Conservation (phyloP, 108 stramenopile genomes). For the Skeletonema potamos region DNA sequence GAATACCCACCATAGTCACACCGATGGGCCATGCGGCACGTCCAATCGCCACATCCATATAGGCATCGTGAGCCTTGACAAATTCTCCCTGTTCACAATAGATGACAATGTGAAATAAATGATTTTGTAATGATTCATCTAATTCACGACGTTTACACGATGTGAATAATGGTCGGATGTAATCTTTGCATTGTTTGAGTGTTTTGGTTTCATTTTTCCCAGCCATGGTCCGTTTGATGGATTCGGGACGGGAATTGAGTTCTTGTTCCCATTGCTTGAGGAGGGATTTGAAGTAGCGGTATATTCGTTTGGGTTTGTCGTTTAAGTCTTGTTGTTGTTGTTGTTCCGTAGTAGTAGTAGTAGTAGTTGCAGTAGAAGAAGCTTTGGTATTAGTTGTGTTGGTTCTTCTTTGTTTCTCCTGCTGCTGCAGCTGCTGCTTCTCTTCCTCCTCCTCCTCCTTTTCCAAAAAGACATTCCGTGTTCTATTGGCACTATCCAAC, state of each 20-base stretch:
- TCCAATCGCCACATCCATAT: slow-evolving; percentile 94
- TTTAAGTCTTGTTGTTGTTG: slow-evolving; percentile 7
- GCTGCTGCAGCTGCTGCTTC: slow-evolving; percentile 3
- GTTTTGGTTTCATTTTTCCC: slow-evolving; percentile 92
- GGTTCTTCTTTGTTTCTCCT: too few species aligned
- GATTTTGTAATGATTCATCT: slow-evolving; percentile 52
- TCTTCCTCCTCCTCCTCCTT: slow-evolving; percentile 27
- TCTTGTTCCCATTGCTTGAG: slow-evolving; percentile 90
- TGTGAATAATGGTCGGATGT: slow-evolving; percentile 92
- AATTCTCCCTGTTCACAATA: slow-evolving; percentile 92
- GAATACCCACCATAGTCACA: slow-evolving; percentile 98
- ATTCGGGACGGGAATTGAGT: slow-evolving; percentile 66
- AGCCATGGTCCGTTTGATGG: slow-evolving; percentile 54
- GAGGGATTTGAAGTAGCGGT: slow-evolving; percentile 82
- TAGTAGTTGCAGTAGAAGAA: neutral
- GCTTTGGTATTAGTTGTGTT: slow-evolving; percentile 9
- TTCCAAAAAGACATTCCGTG: slow-evolving; percentile 81
- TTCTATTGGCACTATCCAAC: slow-evolving; percentile 72
- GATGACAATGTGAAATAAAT: slow-evolving; percentile 84
- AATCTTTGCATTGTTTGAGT: slow-evolving; percentile 94
- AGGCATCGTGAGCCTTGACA: slow-evolving; percentile 92
- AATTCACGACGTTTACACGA: slow-evolving; percentile 65
- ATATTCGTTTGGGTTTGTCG: slow-evolving; percentile 71
- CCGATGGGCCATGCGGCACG: slow-evolving; percentile 99
- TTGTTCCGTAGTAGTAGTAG: neutral